Evolutionary conservation across 169 alveolate species (phyloP).

Genomic region (Eimeria necatrix): DNA sequence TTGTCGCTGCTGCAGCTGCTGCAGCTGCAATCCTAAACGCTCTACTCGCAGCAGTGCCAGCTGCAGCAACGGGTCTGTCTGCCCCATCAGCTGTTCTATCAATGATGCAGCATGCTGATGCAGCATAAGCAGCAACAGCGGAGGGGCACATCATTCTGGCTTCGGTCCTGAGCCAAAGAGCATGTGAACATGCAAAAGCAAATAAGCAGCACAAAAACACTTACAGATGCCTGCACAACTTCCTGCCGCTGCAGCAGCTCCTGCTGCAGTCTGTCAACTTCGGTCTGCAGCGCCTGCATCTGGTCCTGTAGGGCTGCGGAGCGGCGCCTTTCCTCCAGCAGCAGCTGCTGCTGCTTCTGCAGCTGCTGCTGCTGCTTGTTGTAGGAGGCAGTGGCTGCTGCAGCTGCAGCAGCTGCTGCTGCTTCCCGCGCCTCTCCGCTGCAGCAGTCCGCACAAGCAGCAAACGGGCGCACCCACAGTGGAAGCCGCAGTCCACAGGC

Average conservation of each 20-base stretch:
- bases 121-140: conserved; percentile 17
- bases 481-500: neutral
- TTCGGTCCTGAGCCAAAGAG: neutral
- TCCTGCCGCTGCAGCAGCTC: conserved; percentile 44
- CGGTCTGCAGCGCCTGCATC: neutral
- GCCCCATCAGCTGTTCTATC: conserved; percentile 18
- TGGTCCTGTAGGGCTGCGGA: conserved; percentile 39
- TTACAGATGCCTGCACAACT: neutral
- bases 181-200: neutral
- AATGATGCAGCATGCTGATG: conserved; percentile 23
- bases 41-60: conserved; percentile 28
- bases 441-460: conserved; percentile 29
- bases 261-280: conserved; percentile 3
- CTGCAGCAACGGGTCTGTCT: conserved; percentile 49
- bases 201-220: neutral
- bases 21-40: conserved; percentile 59
- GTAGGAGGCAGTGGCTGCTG: conserved; percentile 51
- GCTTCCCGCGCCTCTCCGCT: conserved; percentile 68
- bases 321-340: neutral
- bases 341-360: conserved; percentile 66
- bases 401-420: conserved; percentile 54
- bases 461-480: neutral
- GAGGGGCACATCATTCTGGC: too few relatives aligned
- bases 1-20: conserved; percentile 73
- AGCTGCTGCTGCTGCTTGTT: conserved; percentile 49